Base-by-base conservation (phyloP, 2,329 filamentous ascomycete genomes). In the Neonectria coccinea region DNA sequence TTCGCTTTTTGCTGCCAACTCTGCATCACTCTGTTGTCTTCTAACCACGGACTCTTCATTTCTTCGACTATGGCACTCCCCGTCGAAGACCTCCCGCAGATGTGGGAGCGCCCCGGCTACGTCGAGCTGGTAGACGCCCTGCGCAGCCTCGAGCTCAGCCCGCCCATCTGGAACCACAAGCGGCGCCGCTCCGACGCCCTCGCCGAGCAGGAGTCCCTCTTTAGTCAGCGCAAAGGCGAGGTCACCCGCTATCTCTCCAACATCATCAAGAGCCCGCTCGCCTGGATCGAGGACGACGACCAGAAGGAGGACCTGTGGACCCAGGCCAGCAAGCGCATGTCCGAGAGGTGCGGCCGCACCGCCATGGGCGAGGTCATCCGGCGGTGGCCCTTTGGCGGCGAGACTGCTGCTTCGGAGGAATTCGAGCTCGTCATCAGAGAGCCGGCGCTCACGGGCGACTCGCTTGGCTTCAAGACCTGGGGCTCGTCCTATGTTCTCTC, bases 391-490 rank as follows among this genome's bases (percentile, higher is more conserved):
- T 86, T 88, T 67, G 73, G 66, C 25, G 72, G 68, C 8, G 74
- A 69, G 48, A 70, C 59, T 16, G 51, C 65, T 11, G 64, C 71
- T 3, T 73, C 76, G 27, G 77, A 81, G 27, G 70, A 79, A 1
- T 85, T 94, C 70, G 85, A 90, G 50, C 82, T 99, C 55, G 85
- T 86, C 39, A 88, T 99, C 42, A 87, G 93, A 61, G 96, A 99
- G 76, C 96, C 96, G 2, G 90, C 94, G 1, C 83, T 98, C 60
- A 97, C 93, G 0, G 92, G 92, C 7, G 95, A 97, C 78, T 92
- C 92, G 64, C 84, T 98, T 18, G 96, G 96, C 1, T 85, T 97
- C 77, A 98, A 99, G 79, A 99, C 96, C 0, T 98, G 96, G 96
- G 93, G 92, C 1, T 95, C 94, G 0, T 95, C 94, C 0, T 97